A percentile compares a stretch with the other conserved stretches of the same genome.
phyloP scores from a whole-genome alignment of 1,284 basidiomycete species.

The Malassezia dermatis region DNA sequence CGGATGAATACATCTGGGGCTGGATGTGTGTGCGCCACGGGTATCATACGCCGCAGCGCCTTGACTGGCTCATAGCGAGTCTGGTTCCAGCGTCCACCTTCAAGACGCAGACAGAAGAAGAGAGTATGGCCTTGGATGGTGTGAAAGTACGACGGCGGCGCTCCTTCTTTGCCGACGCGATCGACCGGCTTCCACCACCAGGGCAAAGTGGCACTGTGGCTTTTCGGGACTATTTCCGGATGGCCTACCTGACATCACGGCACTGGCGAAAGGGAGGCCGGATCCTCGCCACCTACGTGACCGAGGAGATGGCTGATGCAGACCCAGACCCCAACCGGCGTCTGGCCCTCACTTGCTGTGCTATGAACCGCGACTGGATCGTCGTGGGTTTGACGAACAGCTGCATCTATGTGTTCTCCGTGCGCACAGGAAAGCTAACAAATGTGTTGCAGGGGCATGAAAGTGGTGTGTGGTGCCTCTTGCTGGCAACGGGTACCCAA shows the following conservation, averaged over 20 bases:
- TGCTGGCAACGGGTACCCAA: slow-evolving; percentile 53
- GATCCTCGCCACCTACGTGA: slow-evolving; percentile 62
- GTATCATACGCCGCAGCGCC: slow-evolving; percentile 14
- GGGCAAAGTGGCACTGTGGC: neutral
- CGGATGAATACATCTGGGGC: slow-evolving; percentile 76
- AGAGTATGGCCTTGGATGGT: neutral
- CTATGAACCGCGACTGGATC: slow-evolving; percentile 73
- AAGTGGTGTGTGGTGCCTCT: slow-evolving; percentile 82
- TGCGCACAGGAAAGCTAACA: slow-evolving; percentile 64
- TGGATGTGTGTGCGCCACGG: slow-evolving; percentile 57
- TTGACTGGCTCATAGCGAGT: slow-evolving; percentile 8
- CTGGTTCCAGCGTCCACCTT: neutral
- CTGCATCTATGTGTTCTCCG: slow-evolving; percentile 77
- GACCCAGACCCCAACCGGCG: slow-evolving; percentile 55
- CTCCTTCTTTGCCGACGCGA: slow-evolving; percentile 1
- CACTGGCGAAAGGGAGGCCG: slow-evolving; percentile 77
- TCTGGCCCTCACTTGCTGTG: slow-evolving; percentile 69
- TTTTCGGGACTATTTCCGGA: slow-evolving; percentile 56
- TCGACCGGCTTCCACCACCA: neutral
- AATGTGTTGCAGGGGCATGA: slow-evolving; percentile 75
- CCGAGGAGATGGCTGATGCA: slow-evolving; percentile 18
- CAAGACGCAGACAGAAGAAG: neutral
- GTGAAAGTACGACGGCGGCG: neutral
- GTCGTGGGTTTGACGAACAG: slow-evolving; percentile 81
- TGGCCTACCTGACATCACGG: slow-evolving; percentile 63